Evolutionary conservation across 805 yeast species (phyloP), one percentile per base, ranked within the genome.

Genomic region (Candida tibetensis): DNA sequence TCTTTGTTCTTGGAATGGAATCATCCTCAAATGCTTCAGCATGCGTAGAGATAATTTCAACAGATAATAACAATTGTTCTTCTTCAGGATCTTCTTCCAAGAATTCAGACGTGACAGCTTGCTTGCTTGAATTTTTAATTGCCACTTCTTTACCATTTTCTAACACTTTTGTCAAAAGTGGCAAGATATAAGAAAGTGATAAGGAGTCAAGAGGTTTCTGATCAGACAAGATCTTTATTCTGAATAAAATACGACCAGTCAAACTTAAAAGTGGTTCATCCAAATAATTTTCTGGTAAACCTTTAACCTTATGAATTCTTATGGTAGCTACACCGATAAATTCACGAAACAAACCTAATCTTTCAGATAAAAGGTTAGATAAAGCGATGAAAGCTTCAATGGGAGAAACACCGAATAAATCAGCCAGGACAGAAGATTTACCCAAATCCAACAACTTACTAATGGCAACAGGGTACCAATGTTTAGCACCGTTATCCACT

Each of bases 41-140:
- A 51, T 85, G 90, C 2, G 74, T 73, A 28, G 80, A 70, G 39
- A 91, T 68, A 28, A 89, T 79, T 52, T 86, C 95, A 49, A 90
- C 60, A 0, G 91, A 84, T 40, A 91, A 65, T 34, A 85, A 60
- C 34, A 89, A 66, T 50, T 86, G 91, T 56, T 89, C 97, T 58
- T 90, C 96, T 54, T 85, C 89, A n/a, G 81, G 81, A 48, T 81
- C 87, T 57, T 86, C 95, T 39, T 87, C 91, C 21, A 75, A 75
- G 56, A 82, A 85, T 50, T 86, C 95, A 2, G 81, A 67, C 21
- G 80, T 82, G 1, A 72, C 66, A 4, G 60, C 64, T 34, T 60
- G 55, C 51, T 78, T 81, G 31, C 68, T 70, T 2, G 81, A 67
- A 49, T 75, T 77, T 45, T 67, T 73, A 37, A 76, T 51, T 1